Evolutionary conservation across 1,284 basidiomycete genomes (phyloP).

Genomic region (Peniophora sp.): DNA sequence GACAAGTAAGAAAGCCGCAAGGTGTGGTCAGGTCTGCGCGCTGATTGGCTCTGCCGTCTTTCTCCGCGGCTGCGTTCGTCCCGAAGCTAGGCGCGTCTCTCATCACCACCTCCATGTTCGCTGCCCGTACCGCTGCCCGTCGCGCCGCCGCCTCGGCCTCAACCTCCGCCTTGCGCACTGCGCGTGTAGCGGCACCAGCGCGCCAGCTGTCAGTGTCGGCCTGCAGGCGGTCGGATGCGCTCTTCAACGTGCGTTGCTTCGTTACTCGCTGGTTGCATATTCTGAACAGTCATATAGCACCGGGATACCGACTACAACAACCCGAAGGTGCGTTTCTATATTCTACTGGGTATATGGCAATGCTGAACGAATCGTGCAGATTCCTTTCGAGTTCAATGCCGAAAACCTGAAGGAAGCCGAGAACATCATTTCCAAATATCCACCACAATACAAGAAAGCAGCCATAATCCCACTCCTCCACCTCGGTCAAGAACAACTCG

Average conservation of each 20-base stretch:
- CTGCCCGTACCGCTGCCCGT: slow-evolving; percentile 15
- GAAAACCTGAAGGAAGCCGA: slow-evolving; percentile 82
- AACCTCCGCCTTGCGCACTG: background rate
- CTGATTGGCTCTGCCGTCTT: background rate
- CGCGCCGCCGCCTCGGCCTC: slow-evolving; percentile 8
- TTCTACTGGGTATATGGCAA: background rate
- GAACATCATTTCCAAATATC: slow-evolving; percentile 90
- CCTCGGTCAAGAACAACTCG: slow-evolving; percentile 93
- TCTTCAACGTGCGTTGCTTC: slow-evolving; percentile 49
- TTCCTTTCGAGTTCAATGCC: slow-evolving; percentile 82
- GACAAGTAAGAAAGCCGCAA: background rate
- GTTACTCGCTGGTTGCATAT: slow-evolving; percentile 5
- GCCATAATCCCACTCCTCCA: slow-evolving; percentile 97
- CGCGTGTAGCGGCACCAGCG: slow-evolving; percentile 10
- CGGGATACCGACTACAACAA: slow-evolving; percentile 93
- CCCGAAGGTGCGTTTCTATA: slow-evolving; percentile 47
- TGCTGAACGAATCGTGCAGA: slow-evolving; percentile 36
- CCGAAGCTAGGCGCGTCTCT: background rate
- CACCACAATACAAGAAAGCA: slow-evolving; percentile 95
- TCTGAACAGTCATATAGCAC: slow-evolving; percentile 70
- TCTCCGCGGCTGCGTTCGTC: background rate
- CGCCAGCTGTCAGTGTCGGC: slow-evolving; percentile 31
- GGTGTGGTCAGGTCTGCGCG: background rate
- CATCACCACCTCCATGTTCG: slow-evolving; percentile 14
- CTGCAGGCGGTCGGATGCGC: slow-evolving; percentile 37